phyloP scores from a whole-genome alignment of 371 early-diverging fungal genomes.

The Saksenaea oblongispora region DNA sequence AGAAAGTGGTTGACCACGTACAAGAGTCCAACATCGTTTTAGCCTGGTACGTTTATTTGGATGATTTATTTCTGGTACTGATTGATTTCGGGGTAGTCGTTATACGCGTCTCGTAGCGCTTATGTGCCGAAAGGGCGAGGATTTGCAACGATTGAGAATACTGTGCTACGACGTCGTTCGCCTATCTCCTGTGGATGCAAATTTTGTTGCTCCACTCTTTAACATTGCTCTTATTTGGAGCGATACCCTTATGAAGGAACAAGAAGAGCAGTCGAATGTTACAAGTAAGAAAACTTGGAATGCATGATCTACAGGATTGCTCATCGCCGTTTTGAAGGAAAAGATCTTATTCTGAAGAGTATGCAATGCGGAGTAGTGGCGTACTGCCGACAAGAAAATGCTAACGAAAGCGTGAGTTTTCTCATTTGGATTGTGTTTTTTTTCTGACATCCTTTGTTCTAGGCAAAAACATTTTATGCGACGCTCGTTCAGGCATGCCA shows the following conservation, averaged over 20 bases:
- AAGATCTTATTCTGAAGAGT: neutral
- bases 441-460: neutral
- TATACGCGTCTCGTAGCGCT: neutral
- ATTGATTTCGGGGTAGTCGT: neutral
- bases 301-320: neutral
- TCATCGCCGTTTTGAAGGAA: neutral
- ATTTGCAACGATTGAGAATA: neutral
- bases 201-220: neutral
- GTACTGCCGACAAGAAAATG: neutral
- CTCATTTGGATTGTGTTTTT: neutral
- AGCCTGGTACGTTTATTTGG: neutral
- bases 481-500: neutral
- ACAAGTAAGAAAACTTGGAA: neutral
- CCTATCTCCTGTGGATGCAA: neutral
- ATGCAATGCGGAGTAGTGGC: neutral
- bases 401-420: neutral
- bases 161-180: conserved; percentile 3
- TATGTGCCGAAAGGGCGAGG: neutral
- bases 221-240: neutral
- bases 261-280: neutral
- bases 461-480: neutral
- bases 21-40: conserved; percentile 2
- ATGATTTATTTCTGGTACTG: neutral
- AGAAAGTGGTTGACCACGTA: neutral
- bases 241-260: neutral